Evolutionary conservation across 805 yeast species (phyloP), one percentile per base, ranked within the genome.

Genomic region (Metschnikowia lochheadii): DNA sequence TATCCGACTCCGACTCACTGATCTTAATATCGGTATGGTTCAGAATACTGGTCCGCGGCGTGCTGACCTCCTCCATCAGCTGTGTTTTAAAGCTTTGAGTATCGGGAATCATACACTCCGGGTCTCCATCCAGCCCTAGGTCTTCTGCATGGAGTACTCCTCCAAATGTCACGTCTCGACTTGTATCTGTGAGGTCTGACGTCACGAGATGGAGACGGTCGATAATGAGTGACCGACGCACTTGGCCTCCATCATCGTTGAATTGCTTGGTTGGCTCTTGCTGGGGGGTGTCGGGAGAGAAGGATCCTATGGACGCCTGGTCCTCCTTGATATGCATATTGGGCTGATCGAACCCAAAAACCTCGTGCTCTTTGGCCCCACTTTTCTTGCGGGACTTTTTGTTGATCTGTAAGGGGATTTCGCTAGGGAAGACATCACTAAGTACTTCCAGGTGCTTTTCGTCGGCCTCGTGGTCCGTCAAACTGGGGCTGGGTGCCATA

Each of bases 131-230:
- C 49, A 40, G 49, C 10, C 32, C 43, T 8, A 29, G 17, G n/a
- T 42, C 40, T 3, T 33, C 43, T 3, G 23, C 45, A 20, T 23
- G 41, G 13, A 51, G 46, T 3, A 44, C 45, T 13, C 42, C 42
- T 13, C 56, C 57, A 21, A 52, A 54, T 1, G 52, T 35, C 21
- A 46, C 49, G 23, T 46, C 49, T 18, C 35, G 40, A 13, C 46
- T 42, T 32, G 29, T 50, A 33, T 44, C 45, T 2, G 7, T 21
- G 17, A 70, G 67, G 49, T 69, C 74, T 13, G 67, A 62, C 1
- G 77, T 72, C 13, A 72, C 72, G 48, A 69, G 66, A n/a, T 67
- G 64, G 29, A 73, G 61, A 23, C 70, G 58, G 46, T 72, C 75
- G 38, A 73, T 61, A 35, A 72, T 68, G 34, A 67, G 65, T 6